These are phyloP conservation scores for Venturia effusa DNA, from an alignment of 2,329 filamentous ascomycete species.

Conservation along the genomic window DNA sequence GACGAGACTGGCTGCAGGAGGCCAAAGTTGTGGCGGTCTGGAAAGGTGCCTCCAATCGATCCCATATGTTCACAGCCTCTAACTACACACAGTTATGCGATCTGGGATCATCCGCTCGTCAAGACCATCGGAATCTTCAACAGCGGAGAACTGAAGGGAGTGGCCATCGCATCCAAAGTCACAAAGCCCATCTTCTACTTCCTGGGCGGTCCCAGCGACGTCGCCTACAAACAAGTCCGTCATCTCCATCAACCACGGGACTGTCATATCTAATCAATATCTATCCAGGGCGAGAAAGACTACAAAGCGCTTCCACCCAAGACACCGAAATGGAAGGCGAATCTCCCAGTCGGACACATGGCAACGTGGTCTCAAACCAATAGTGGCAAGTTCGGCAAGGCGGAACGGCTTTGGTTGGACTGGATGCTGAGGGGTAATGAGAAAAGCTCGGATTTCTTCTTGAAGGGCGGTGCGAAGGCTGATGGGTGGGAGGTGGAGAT, in stretches of 20 bases:
- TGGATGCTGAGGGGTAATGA: conserved; percentile 6
- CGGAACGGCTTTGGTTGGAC: background rate
- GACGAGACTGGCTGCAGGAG: conserved; percentile 3
- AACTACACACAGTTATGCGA: background rate
- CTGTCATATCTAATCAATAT: background rate
- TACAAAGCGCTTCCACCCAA: conserved; percentile 2
- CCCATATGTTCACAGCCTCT: background rate
- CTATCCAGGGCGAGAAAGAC: conserved; percentile 9
- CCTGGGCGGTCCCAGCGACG: conserved; percentile 7
- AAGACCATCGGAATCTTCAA: conserved; percentile 10
- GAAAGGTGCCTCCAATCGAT: conserved; percentile 3
- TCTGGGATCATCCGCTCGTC: conserved; percentile 1
- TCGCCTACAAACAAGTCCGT: conserved; percentile 10
- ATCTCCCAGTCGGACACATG: conserved; percentile 11
- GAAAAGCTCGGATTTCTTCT: background rate
- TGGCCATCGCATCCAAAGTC: background rate
- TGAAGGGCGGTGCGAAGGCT: conserved; percentile 2
- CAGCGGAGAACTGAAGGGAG: conserved; percentile 3
- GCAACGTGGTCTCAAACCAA: conserved; percentile 7
- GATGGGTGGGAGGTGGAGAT: conserved; percentile 9
- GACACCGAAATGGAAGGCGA: conserved; percentile 9
- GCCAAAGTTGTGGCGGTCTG: conserved; percentile 10
- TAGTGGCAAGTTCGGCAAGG: conserved; percentile 9
- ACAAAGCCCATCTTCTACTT: conserved; percentile 11
- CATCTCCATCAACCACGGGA: background rate